Percentiles rank a stretch among this genome's conserved stretches.
Evolutionary conservation across 768 basidiomycete genomes (phyloP).

Genomic region (Collybia nuda): DNA sequence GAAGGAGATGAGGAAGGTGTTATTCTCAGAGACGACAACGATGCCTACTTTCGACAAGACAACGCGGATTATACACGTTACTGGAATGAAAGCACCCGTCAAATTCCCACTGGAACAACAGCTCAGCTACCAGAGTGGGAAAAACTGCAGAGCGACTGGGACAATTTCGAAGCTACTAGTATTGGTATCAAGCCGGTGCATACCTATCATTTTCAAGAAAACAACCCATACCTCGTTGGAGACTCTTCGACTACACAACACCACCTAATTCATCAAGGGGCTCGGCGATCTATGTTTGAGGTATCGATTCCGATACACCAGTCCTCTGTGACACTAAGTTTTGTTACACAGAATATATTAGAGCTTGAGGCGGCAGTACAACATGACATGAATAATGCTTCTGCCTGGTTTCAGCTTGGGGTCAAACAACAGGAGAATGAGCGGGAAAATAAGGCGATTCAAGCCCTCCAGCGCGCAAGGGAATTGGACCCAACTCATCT

Average conservation of each 20-base stretch:
- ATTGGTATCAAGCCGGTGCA: constrained; percentile 57
- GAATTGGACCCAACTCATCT: constrained; percentile 77
- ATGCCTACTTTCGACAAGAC: constrained; percentile 71
- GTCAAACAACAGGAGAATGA: constrained; percentile 99
- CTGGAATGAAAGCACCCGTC: constrained; percentile 47
- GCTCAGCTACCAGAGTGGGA: constrained; percentile 51
- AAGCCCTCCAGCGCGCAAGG: constrained; percentile 78
- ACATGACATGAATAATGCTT: constrained; percentile 64
- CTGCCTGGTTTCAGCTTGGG: constrained; percentile 89
- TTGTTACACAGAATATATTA: constrained; percentile 65
- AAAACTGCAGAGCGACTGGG: constrained; percentile 75
- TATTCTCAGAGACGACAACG: constrained; percentile 45
- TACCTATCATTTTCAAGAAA: constrained; percentile 70
- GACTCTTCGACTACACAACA: constrained; percentile 55
- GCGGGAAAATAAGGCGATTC: constrained; percentile 86
- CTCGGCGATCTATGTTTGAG: constrained; percentile 38
- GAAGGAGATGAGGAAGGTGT: constrained; percentile 1
- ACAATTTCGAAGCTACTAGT: constrained; percentile 73
- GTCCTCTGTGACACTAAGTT: constrained; percentile 12
- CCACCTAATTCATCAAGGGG: constrained; percentile 34
- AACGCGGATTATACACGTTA: constrained; percentile 65
- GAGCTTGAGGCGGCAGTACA: constrained; percentile 91
- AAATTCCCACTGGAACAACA: constrained; percentile 11
- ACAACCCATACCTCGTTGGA: constrained; percentile 77
- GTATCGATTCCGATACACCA: constrained; percentile 24